Conservation (phyloP, 2,329 filamentous ascomycete genomes). For the Helotiales sp. region DNA sequence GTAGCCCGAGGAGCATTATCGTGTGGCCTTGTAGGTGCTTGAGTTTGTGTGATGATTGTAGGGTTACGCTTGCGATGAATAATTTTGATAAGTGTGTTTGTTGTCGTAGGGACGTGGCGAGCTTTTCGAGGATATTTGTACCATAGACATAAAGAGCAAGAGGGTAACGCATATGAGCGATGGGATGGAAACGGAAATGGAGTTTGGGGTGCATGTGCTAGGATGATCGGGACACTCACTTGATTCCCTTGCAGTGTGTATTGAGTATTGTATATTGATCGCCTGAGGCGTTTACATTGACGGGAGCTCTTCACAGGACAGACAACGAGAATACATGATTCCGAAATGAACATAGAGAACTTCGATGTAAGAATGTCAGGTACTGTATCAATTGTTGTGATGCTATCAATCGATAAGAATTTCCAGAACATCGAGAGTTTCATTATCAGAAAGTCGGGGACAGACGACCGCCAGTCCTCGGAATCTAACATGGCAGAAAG, state of each 20-base stretch:
- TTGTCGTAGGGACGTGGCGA: constrained; percentile 82
- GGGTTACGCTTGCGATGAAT: constrained; percentile 91
- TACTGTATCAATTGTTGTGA: too few relatives aligned
- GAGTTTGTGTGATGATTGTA: constrained; percentile 91
- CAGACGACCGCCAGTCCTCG: too few relatives aligned
- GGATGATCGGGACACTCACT: background rate
- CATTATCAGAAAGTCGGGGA: too few relatives aligned
- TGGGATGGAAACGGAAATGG: background rate
- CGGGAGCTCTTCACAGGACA: background rate
- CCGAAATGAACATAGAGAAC: too few relatives aligned
- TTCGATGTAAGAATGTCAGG: too few relatives aligned
- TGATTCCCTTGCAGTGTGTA: background rate
- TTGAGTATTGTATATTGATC: background rate
- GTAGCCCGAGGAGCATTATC: constrained; percentile 80
- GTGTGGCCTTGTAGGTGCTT: constrained; percentile 97
- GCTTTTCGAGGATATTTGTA: constrained; percentile 89
- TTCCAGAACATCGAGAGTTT: too few relatives aligned
- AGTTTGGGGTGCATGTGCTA: background rate
- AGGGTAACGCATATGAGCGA: constrained; percentile 4
- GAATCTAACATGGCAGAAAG: too few relatives aligned
- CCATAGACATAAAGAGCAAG: constrained; percentile 48
- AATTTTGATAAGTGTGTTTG: constrained; percentile 97
- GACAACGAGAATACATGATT: background rate
- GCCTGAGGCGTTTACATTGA: background rate
- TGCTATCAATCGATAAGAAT: too few relatives aligned